Evolutionary conservation across 1,139 yeast genomes (phyloP).

Genomic region (Trichomonascaceae sp.): DNA sequence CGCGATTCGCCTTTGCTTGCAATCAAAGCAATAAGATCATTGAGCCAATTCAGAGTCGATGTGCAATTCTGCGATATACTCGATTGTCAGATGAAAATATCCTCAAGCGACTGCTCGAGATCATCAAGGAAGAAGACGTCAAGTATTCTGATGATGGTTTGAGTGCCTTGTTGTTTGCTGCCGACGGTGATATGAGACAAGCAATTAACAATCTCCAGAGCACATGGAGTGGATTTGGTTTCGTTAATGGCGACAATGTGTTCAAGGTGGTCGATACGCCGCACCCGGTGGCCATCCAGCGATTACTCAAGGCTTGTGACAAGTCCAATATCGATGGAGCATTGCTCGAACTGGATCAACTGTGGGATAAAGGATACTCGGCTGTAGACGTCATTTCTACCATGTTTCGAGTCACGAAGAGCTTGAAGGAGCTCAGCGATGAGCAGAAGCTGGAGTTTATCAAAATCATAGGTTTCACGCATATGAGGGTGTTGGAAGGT

Average conservation of each 20-base stretch:
- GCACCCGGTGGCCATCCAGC: conserved; percentile 79
- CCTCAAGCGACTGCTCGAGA: conserved; percentile 65
- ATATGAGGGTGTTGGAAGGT: conserved; percentile 90
- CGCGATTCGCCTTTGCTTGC: conserved; percentile 97
- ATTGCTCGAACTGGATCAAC: conserved; percentile 53
- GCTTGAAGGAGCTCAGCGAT: conserved; percentile 49
- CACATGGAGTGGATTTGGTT: conserved; percentile 88
- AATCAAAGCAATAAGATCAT: conserved; percentile 90
- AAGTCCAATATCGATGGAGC: conserved; percentile 58
- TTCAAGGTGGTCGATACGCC: conserved; percentile 96
- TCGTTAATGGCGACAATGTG: conserved; percentile 85
- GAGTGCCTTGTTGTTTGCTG: conserved; percentile 89
- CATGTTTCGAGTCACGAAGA: conserved; percentile 80
- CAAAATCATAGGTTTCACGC: conserved; percentile 81
- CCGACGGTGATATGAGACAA: conserved; percentile 99
- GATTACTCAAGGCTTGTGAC: conserved; percentile 57
- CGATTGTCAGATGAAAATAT: conserved; percentile 82
- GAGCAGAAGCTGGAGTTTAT: conserved; percentile 65
- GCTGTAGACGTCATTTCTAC: conserved; percentile 92
- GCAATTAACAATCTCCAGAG: conserved; percentile 92
- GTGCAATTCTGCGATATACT: conserved; percentile 86
- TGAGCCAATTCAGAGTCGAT: conserved; percentile 93
- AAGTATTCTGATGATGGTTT: conserved; percentile 85
- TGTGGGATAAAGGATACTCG: conserved; percentile 90
- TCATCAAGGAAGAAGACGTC: conserved; percentile 64